A percentile compares a stretch with the other conserved stretches of the same genome.
phyloP scores from a whole-genome alignment of 345 rosid species.

The Fremontodendron californicum region DNA sequence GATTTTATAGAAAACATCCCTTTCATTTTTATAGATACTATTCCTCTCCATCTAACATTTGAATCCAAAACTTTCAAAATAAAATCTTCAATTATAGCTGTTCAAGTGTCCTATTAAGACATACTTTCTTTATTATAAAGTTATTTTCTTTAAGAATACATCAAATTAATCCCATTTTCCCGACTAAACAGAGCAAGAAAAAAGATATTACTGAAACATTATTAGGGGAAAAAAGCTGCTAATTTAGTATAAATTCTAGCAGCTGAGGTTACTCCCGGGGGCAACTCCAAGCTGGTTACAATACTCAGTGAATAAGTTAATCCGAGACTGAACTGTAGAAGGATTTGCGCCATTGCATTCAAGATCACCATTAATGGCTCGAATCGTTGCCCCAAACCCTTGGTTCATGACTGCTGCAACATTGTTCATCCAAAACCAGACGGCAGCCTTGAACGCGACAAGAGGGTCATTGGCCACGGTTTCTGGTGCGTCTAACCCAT shows the following conservation, averaged over 20 bases:
- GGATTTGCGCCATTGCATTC: slow-evolving; percentile 44
- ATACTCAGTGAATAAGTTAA: slow-evolving; percentile 33
- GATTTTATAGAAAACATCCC: too few relatives aligned
- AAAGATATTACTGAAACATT: background rate
- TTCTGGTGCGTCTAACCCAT: slow-evolving; percentile 30
- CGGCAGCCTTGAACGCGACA: background rate
- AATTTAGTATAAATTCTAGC: slow-evolving; percentile 19
- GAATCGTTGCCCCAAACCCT: slow-evolving; percentile 10
- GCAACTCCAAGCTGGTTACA: slow-evolving; percentile 41
- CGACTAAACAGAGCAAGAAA: background rate
- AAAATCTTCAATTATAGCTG: background rate
- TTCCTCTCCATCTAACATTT: too few relatives aligned
- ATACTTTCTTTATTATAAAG: background rate
- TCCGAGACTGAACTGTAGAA: slow-evolving; percentile 36
- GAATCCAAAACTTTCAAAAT: too few relatives aligned
- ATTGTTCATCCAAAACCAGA: slow-evolving; percentile 10
- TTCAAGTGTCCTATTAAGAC: background rate
- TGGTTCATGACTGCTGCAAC: background rate
- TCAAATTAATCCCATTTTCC: background rate
- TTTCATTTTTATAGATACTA: too few relatives aligned
- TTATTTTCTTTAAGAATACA: background rate
- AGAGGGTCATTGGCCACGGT: slow-evolving; percentile 12
- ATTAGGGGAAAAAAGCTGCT: background rate
- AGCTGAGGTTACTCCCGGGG: slow-evolving; percentile 35
- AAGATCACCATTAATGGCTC: slow-evolving; percentile 45